Evolutionary conservation across 257 asterid species (phyloP), one percentile per base, ranked within the genome.

Genomic region (Solanum clarkiae): DNA sequence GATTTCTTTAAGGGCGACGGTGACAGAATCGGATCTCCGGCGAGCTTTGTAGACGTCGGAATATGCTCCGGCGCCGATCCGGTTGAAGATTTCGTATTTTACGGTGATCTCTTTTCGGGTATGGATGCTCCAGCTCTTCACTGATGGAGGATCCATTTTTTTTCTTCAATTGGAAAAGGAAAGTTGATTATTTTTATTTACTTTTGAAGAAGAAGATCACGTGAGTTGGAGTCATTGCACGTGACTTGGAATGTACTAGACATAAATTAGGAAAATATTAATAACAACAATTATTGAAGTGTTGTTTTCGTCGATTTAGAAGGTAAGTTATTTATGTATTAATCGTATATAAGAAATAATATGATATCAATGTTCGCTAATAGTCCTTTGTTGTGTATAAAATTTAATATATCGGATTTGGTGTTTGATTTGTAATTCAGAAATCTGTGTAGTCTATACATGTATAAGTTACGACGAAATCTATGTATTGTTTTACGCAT

Each of bases 61-160:
- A 88, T 97, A 97, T 1, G 98, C 99, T 55, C 98, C 99, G 60
- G 98, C 91, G 8, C 99, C 99, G 80, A 97, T 92, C 66, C 94
- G 94, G 88, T 93, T 93, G 5, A 88, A 84, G 86, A 95, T 92
- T 85, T 93, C 90, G 88, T 94, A 95, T 86, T 95, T 97, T 4
- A 91, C 54, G 83, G 91, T 93, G 92, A 97, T 92, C 68, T 95
- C 97, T 16, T 88, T 89, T 75, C 99, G 97, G 87, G 94, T 92
- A 90, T 95, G 91, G 91, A 97, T 95, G 95, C 98, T 97, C 99
- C 98, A 97, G 91, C 99, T 95, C 94, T 95, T 97, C 22, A 92
- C 80, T 57, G 88, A 77, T 9, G 91, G 88, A 63, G 86, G 63
- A 17, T 83, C 80, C 85, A 83, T 83, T 24, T 44, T 36, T 63